Percentiles rank a stretch among this genome's conserved stretches.
Evolutionary conservation across 352 stramenopile genomes (phyloP).

Genomic region (Pythium utonaiense): DNA sequence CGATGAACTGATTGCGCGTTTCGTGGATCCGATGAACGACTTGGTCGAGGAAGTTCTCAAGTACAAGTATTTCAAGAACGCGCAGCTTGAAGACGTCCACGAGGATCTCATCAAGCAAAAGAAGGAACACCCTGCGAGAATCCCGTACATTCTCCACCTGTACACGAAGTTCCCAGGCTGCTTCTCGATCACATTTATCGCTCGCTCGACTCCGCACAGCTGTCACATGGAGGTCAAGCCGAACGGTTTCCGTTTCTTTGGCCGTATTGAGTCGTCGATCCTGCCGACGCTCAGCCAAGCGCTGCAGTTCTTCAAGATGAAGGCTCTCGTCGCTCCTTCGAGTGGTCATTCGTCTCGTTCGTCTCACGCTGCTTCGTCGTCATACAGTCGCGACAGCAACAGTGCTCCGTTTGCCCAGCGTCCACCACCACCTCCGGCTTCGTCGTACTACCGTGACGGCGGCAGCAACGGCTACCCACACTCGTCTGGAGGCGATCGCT

Average conservation of each 20-base stretch:
- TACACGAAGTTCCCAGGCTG: constrained; percentile 86
- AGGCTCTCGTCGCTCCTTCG: constrained; percentile 60
- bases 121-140: constrained; percentile 76
- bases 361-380: constrained; percentile 20
- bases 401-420: constrained; percentile 62
- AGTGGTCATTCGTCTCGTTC: constrained; percentile 32
- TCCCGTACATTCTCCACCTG: constrained; percentile 82
- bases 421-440: constrained; percentile 25
- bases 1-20: constrained; percentile 85
- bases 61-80: constrained; percentile 87
- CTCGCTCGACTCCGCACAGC: constrained; percentile 74
- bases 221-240: constrained; percentile 88
- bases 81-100: constrained; percentile 64
- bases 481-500: constrained; percentile 38
- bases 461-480: constrained; percentile 21
- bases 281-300: constrained; percentile 73
- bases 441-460: constrained; percentile 27
- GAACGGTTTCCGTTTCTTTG: constrained; percentile 83
- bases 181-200: constrained; percentile 89
- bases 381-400: constrained; percentile 42
- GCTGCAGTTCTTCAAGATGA: constrained; percentile 90
- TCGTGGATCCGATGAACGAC: constrained; percentile 87
- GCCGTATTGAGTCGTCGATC: constrained; percentile 83
- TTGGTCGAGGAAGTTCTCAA: constrained; percentile 82
- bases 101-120: constrained; percentile 89